phyloP scores from a whole-genome alignment of 1,284 basidiomycete genomes.

The Peniophora sp. region DNA sequence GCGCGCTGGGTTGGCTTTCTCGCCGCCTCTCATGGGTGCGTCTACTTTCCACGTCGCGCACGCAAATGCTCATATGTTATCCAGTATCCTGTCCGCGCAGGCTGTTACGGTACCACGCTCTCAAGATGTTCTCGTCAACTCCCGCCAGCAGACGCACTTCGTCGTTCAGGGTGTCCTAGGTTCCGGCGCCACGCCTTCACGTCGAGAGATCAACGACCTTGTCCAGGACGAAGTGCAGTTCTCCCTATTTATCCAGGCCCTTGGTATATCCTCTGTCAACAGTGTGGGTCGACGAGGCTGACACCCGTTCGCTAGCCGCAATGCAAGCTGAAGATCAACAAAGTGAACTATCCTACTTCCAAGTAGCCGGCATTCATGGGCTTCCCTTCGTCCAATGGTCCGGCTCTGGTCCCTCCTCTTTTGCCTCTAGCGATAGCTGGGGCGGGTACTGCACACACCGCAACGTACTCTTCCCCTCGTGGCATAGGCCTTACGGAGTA shows the following conservation, averaged over 20 bases:
- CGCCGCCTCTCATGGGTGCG: no score
- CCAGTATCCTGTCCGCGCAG: no score
- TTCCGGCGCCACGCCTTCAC: conserved; percentile 12
- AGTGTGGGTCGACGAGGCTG: not conserved
- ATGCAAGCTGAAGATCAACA: not conserved
- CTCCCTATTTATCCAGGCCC: not conserved
- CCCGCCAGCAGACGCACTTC: not conserved
- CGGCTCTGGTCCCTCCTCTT: not conserved
- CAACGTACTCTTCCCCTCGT: conserved; percentile 14
- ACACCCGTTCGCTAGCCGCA: not conserved
- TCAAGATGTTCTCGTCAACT: no score
- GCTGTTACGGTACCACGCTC: no score
- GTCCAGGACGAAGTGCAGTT: not conserved
- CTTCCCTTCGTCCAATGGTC: not conserved
- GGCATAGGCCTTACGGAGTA: conserved; percentile 15
- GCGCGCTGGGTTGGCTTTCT: no score
- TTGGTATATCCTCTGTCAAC: not conserved
- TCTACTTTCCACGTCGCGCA: no score
- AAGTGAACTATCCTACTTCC: not conserved
- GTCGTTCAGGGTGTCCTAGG: conserved; percentile 11
- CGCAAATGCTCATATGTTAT: no score
- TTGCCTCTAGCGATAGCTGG: not conserved
- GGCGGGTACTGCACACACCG: conserved; percentile 13
- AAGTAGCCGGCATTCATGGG: not conserved
- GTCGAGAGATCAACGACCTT: not conserved